Base-by-base conservation (phyloP, 345 rosid genomes). In the Linum trigynum region DNA sequence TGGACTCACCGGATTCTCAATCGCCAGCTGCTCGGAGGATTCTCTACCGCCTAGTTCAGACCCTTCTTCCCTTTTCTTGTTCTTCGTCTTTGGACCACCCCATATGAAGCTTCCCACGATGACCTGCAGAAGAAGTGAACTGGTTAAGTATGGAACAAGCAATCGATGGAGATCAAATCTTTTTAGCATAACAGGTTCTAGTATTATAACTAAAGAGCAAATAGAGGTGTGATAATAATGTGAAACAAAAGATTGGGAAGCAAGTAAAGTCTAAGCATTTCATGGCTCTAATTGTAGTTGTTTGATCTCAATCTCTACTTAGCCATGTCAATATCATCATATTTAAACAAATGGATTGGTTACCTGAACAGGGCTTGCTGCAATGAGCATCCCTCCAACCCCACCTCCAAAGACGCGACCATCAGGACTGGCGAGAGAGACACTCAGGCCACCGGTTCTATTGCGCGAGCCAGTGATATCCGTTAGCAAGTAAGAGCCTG, bases 351-450 rank as follows among this genome's bases (percentile, higher is more conserved):
- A 16, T 7, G 37, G 57, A 32, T 56, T 5, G 55, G 43, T 65
- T 70, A 89, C 97, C 96, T 94, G 99, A 76, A 90, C 92, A 61
- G 87, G 86, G 67, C 85, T 83, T 40, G 92, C 97, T 17, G 99
- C 97, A 66, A 90, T 85, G 57, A 94, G 95, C 80, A 88, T 77
- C 53, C 96, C 99, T 17, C 95, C 89, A 57, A 90, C 89, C 39
- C 88, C 89, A 68, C 99, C 99, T 15, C 99, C 99, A 66, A 94
- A 83, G 71, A 94, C 92, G 23, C 84, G 92, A 10, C 99, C 99
- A 68, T 90, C 96, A 0, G 97, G 92, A 71, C 96, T 87, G 59
- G 97, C 97, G 64, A 94, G 89, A 32, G 95, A 90, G 68, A 88
- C 90, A 69, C 91, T 88, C 40, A 94, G 74, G 69, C 87, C 87